Percentiles rank a stretch among this genome's conserved stretches.
Evolutionary conservation across 305 asterid species (phyloP).

Genomic region (Fraxinus velutina): DNA sequence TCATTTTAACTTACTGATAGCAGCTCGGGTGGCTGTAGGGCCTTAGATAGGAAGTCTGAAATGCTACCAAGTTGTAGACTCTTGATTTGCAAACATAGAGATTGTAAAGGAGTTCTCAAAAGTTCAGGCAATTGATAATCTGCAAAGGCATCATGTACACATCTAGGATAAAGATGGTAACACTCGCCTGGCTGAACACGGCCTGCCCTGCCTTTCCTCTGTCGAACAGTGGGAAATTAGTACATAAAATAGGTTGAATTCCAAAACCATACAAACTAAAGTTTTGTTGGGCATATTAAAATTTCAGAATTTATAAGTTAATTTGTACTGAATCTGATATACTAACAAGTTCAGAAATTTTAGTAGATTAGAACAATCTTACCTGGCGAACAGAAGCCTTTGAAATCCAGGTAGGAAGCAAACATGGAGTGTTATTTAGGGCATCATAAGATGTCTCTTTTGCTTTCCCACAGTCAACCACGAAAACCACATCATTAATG

Average conservation of each 20-base stretch:
- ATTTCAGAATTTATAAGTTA: conserved; percentile 3
- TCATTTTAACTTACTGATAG: conserved; percentile 61
- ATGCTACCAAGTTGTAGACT: conserved; percentile 86
- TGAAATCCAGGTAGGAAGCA: conserved; percentile 94
- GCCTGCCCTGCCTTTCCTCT: conserved; percentile 99
- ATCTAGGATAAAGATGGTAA: conserved; percentile 89
- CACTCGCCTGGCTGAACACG: conserved; percentile 99
- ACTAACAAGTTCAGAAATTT: neutral
- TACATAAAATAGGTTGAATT: neutral
- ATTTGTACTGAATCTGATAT: neutral
- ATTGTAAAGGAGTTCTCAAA: conserved; percentile 91
- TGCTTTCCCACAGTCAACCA: conserved; percentile 93
- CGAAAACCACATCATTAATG: conserved; percentile 90
- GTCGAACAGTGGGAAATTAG: conserved; percentile 28
- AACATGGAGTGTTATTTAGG: conserved; percentile 86
- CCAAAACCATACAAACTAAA: neutral
- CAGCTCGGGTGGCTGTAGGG: conserved; percentile 87
- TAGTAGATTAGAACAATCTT: conserved; percentile 19
- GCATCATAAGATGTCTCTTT: conserved; percentile 97
- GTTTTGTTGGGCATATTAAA: neutral
- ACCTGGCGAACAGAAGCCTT: conserved; percentile 96
- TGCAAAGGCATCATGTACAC: conserved; percentile 77
- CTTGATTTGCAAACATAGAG: conserved; percentile 93
- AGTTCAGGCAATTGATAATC: conserved; percentile 97
- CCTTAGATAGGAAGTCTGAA: conserved; percentile 80